A percentile compares a stretch with the other conserved stretches of the same genome.
These are phyloP conservation scores for Omphalea diandra DNA, from an alignment of 441 rosid species.

Conservation along the genomic window DNA sequence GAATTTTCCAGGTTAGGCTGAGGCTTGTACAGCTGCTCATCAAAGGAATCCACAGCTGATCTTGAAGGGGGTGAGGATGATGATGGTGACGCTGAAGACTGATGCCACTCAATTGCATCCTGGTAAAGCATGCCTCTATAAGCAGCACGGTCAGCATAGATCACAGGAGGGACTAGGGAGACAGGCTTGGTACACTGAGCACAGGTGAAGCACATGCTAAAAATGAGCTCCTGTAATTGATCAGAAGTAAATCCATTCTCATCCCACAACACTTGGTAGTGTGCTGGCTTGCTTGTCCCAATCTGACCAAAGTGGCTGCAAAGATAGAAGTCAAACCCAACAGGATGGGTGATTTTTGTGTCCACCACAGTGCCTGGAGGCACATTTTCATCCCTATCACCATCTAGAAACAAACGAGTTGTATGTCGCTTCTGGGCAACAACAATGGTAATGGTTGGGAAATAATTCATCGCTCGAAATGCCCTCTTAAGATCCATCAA, in stretches of 20 bases:
- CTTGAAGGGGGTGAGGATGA: neutral
- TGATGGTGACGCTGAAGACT: neutral
- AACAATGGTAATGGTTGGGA: constrained; percentile 55
- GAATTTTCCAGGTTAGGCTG: neutral
- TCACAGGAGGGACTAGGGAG: constrained; percentile 66
- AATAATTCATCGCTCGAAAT: constrained; percentile 36
- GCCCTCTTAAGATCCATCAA: constrained; percentile 44
- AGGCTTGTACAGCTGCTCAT: neutral
- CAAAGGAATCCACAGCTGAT: neutral
- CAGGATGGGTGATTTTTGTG: constrained; percentile 53
- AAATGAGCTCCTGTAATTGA: constrained; percentile 55
- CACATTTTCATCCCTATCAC: constrained; percentile 42
- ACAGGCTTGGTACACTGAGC: constrained; percentile 82
- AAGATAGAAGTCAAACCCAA: constrained; percentile 63
- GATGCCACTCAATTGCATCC: neutral
- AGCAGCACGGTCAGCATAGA: constrained; percentile 60
- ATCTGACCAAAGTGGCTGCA: constrained; percentile 71
- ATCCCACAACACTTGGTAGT: constrained; percentile 66
- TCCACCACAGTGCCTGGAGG: constrained; percentile 82
- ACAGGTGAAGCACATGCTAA: constrained; percentile 67
- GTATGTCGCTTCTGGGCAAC: constrained; percentile 77
- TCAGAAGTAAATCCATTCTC: constrained; percentile 53
- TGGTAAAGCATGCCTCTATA: neutral
- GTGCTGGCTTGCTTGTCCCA: constrained; percentile 83
- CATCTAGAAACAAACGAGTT: constrained; percentile 56